These are phyloP conservation scores for Przewalskia tangutica DNA, from an alignment of 257 asterid species.

Conservation along the genomic window DNA sequence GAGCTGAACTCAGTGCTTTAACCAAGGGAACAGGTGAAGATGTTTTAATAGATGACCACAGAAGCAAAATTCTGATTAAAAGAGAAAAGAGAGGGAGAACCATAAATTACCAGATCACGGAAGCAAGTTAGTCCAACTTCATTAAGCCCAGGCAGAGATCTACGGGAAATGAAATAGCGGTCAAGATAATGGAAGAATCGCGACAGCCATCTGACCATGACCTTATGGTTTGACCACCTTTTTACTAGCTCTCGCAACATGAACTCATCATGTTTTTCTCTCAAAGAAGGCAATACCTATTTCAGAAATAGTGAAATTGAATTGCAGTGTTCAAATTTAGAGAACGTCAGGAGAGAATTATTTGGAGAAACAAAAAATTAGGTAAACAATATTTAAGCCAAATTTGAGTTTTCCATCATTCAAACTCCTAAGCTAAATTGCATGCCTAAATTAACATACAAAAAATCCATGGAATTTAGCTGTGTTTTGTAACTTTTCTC, in stretches of 20 bases:
- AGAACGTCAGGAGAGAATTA: background rate
- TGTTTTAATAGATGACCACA: background rate
- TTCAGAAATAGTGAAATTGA: background rate
- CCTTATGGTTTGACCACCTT: slow-evolving; percentile 90
- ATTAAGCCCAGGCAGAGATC: slow-evolving; percentile 85
- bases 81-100: background rate
- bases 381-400: background rate
- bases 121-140: slow-evolving; percentile 96
- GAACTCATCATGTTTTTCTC: slow-evolving; percentile 91
- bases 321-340: background rate
- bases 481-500: background rate
- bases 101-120: slow-evolving; percentile 63
- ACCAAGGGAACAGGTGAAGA: background rate
- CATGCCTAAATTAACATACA: background rate
- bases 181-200: slow-evolving; percentile 88
- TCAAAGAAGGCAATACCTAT: slow-evolving; percentile 69
- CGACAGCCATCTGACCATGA: slow-evolving; percentile 99
- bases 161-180: slow-evolving; percentile 91
- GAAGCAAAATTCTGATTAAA: background rate
- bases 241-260: slow-evolving; percentile 91
- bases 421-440: background rate
- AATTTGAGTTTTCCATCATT: background rate
- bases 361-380: background rate
- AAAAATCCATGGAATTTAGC: background rate
- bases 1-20: background rate